Evolutionary conservation across 495 filamentous ascomycete species (phyloP).

Genomic region (Neurospora sp.): DNA sequence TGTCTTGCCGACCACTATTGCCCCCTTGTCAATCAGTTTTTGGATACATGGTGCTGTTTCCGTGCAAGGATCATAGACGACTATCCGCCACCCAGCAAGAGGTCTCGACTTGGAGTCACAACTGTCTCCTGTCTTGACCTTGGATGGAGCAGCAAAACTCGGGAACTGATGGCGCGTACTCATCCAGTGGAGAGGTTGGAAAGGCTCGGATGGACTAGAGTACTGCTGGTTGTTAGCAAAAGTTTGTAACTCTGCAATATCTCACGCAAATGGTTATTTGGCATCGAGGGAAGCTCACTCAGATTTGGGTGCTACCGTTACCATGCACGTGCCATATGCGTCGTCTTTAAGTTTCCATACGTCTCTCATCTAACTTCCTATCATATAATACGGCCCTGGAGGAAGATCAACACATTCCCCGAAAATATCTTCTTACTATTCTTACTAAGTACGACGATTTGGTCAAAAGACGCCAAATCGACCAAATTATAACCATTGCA

Average conservation of each 20-base stretch:
- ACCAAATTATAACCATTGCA: no score
- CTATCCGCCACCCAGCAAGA: not conserved
- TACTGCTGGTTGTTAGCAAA: not conserved
- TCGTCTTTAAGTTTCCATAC: no score
- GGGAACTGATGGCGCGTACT: not conserved
- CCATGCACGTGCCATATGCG: no score
- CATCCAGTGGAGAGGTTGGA: not conserved
- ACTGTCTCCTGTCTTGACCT: not conserved
- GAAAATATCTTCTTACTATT: no score
- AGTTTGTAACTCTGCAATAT: not conserved
- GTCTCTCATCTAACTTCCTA: no score
- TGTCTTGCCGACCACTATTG: slow-evolving; percentile 48
- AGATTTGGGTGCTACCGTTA: not conserved
- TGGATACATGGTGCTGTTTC: slow-evolving; percentile 40
- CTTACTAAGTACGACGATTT: no score
- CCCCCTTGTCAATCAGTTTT: slow-evolving; percentile 49
- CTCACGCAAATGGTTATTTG: not conserved
- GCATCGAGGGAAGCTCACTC: not conserved
- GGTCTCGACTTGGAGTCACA: not conserved
- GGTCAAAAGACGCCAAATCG: no score
- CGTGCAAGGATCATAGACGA: slow-evolving; percentile 39
- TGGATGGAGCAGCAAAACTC: not conserved
- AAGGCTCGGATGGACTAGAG: not conserved
- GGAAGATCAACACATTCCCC: no score
- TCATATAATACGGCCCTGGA: no score